Base-by-base conservation (phyloP, 192 early-diverging fungal genomes). In the Coemansia sp. region DNA sequence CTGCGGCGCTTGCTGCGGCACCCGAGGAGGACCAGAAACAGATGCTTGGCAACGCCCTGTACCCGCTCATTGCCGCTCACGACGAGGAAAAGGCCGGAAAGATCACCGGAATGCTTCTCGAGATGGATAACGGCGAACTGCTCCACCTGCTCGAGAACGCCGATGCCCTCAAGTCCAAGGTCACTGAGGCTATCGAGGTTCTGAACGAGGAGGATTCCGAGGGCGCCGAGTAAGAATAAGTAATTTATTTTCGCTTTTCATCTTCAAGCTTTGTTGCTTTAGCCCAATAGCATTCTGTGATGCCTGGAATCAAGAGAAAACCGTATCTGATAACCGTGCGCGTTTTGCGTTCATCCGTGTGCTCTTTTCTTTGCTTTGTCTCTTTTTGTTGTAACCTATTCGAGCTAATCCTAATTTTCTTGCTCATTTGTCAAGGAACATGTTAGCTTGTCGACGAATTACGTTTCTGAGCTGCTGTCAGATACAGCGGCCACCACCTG, bases 31-130 rank as follows among this genome's bases (percentile, higher is more conserved):
- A 91, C 66, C 95, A 98, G 85, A 99, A 99, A 86, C 94, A 94
- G 75, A 90, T 94, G 84, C 89, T 99, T 24, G 98, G 98, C 67
- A 96, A 99, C 86, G 88, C 90, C 53, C 86, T 99, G 53, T 99
- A 94, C 85, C 95, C 95, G 12, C 84, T 90, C 49, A 95, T 99
- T 67, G 84, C 87, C 64, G 64, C 46, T 14, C 68, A 70, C 45
- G 87, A 93, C 75, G 87, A 88, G 58, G 85, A 89, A 34, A 82
- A 86, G 63, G 94, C 96, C 61, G 94, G 95, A 71, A 98, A 99
- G 91, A 94, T 99, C 77, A 98, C 96, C 35, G 98, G 98, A 65
- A 98, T 99, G 96, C 87, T 96, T 62, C 86, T 98, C 57, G 96
- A 99, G 85, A 99, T 98, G 96, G 95, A 98, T 78, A 95, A 95